Base-by-base conservation (phyloP, 2,329 filamentous ascomycete genomes). In the Dactylonectria estremocensis region DNA sequence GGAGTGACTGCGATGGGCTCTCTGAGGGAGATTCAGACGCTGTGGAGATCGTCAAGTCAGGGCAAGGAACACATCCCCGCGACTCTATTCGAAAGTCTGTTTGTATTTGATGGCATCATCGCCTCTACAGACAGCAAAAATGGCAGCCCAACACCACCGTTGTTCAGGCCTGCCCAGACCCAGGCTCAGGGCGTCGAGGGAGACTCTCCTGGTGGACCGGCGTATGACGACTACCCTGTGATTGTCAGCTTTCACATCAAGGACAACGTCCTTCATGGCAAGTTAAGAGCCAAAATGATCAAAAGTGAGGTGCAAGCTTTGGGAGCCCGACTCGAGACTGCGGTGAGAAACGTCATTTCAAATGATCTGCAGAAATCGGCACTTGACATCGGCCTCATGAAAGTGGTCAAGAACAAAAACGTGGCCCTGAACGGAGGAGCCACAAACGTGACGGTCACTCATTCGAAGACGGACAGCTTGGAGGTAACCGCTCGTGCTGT, bases 161-260 rank as follows among this genome's bases (percentile, higher is more conserved):
- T 50, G 46, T 50, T 50, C 22, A n/a, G 11, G 46, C 22, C 46
- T 50, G 43, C 18, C 53, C 45, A 40, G 24, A 40, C 14, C n/a
- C 4, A 28, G 24, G 24, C 24, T 7, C 52, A 62, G 46, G 20
- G 9, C 13, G 40, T 46, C n/a, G 22, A 50, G 22, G 7, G 55
- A 57, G 18, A n/a, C 24, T 46, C 37, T 49, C 22, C 28, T 14
- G 18, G 59, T 16, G 56, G 63, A 28, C 55, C 68, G 8, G 64
- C 56, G 3, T 76, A 72, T 52, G 74, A 76, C 46, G 74, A 76
- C 22, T 76, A 76, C 20, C 68, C 72, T n/a, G 28, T 75, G 9
- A 76, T 76, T 35, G 66, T 67, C 43, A 76, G 70, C 61, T 76
- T 73, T 61, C 69, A 57, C 8, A 73, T 76, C 52, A 64, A 70